These are phyloP conservation scores for Carex arenaria DNA, from an alignment of 202 grass and related monocot genomes.

Conservation along the genomic window DNA sequence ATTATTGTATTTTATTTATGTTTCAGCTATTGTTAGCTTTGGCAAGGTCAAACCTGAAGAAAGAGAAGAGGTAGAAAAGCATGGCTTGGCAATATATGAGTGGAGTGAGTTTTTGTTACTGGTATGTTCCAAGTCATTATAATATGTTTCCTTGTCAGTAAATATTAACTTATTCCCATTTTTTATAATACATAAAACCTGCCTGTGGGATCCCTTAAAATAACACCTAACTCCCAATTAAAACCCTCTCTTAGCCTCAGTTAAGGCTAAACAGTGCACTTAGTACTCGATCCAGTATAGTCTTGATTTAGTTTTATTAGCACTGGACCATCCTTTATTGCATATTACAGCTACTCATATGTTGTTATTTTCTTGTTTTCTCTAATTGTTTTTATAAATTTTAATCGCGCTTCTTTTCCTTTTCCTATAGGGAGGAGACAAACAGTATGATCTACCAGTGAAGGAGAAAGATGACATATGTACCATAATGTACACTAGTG, in stretches of 20 bases:
- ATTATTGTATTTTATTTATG: constrained; percentile 6
- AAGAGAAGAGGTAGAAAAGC: constrained; percentile 66
- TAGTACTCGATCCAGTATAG: not conserved
- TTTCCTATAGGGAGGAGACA: constrained; percentile 48
- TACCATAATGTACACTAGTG: constrained; percentile 98
- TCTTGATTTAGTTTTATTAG: not conserved
- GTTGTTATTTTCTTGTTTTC: not conserved
- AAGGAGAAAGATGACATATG: constrained; percentile 82
- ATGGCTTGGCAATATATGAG: constrained; percentile 65
- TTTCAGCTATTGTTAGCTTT: constrained; percentile 88
- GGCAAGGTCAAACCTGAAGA: constrained; percentile 65
- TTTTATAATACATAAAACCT: not conserved
- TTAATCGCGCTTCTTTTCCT: not conserved
- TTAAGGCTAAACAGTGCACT: not conserved
- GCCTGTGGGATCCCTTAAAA: not conserved
- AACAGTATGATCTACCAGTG: constrained; percentile 70
- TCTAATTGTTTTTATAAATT: not conserved
- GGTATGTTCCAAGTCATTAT: constrained; percentile 36
- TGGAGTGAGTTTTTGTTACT: constrained; percentile 80
- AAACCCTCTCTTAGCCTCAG: not conserved
- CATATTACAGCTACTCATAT: not conserved
- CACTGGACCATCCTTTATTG: not conserved
- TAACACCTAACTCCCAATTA: not conserved
- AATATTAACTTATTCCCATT: not conserved
- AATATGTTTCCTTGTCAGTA: not conserved